phyloP scores from a whole-genome alignment of 495 filamentous ascomycete species.

The Penicillium herquei region DNA sequence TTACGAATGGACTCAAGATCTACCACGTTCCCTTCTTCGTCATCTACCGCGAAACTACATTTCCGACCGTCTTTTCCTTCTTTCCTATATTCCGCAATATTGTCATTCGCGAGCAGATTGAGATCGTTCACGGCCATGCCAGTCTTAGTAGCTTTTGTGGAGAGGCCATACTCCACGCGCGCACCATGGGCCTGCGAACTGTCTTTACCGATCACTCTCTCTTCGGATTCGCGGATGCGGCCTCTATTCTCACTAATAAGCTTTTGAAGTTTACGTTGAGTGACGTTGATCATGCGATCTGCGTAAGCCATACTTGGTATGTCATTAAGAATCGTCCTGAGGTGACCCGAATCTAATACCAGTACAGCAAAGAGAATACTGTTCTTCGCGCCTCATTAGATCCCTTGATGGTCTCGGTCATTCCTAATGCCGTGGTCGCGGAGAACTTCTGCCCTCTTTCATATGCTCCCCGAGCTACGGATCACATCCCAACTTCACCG shows the following conservation, averaged over 20 bases:
- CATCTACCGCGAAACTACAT: constrained; percentile 91
- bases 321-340: constrained; percentile 9
- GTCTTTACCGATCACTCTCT: constrained; percentile 98
- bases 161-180: constrained; percentile 90
- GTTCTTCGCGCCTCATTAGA: constrained; percentile 93
- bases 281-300: constrained; percentile 97
- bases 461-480: constrained; percentile 30
- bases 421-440: constrained; percentile 95
- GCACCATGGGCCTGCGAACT: constrained; percentile 93
- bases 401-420: constrained; percentile 94
- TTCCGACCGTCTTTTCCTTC: constrained; percentile 97
- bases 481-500: constrained; percentile 31
- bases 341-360: neutral
- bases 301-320: constrained; percentile 96
- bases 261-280: constrained; percentile 92
- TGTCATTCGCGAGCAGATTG: constrained; percentile 85
- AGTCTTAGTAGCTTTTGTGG: constrained; percentile 89
- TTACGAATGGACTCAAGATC: constrained; percentile 97
- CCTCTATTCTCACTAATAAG: constrained; percentile 94
- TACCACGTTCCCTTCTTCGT: constrained; percentile 96
- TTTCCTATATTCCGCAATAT: constrained; percentile 97
- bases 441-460: constrained; percentile 84
- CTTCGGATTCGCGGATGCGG: constrained; percentile 96
- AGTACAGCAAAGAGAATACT: constrained; percentile 88
- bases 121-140: constrained; percentile 96